Base-by-base conservation (phyloP, 345 rosid genomes). In the Cardamine occulta region DNA sequence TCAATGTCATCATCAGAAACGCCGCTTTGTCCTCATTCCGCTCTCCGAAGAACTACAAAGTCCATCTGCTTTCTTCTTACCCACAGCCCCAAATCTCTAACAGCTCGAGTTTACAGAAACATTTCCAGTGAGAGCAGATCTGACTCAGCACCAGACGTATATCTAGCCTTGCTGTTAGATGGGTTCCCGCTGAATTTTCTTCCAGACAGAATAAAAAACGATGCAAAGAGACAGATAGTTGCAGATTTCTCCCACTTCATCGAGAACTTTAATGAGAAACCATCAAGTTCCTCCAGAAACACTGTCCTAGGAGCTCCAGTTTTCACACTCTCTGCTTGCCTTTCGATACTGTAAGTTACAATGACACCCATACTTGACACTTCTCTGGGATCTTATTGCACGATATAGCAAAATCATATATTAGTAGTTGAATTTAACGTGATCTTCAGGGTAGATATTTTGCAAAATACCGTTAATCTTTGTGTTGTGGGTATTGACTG, bases 131-230 rank as follows among this genome's bases (percentile, higher is more conserved):
- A 82, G 29, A 82, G 68, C 26, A 72, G 68, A 66, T 79, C 83
- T 66, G 87, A 84, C 45, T 42, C 67, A 28, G 81, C 93, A 57
- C 75, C 88, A 55, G 74, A 81, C 72, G 74, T 84, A 76, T 85
- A 59, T 69, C 74, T 82, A 68, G 87, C 91, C 66, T 80, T 95
- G 81, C 86, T 95, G 17, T 60, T 80, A 80, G 97, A 95, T 73
- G 96, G 93, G 32, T 89, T 95, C 79, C 87, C 99, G 5, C 60
- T 92, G 67, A 81, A 82, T 77, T 77, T 80, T 62, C 79, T 95
- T 29, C 81, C 93, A 7, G 86, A 83, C 57, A 76, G 72, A 72
- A 48, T 83, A 4, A 86, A 82, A 83, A 80, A 77, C 45, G 55
- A 66, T 7, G 89, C 89, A 18, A 83, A 82, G 66, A 81, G 86